These are phyloP conservation scores for Prunus padus DNA, from an alignment of 306 rosid genomes.

Conservation along the genomic window DNA sequence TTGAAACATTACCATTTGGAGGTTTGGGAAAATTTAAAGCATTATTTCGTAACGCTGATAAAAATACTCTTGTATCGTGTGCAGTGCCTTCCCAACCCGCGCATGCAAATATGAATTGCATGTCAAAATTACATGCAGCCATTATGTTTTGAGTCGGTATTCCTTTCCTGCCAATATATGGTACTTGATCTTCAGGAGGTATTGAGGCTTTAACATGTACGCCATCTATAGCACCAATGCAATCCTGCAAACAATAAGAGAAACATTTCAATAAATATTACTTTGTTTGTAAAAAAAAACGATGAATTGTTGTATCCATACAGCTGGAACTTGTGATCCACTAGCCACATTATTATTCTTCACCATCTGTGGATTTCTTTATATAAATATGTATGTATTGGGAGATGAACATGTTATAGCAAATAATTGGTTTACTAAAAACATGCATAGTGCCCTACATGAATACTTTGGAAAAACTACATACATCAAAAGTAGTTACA, in stretches of 20 bases:
- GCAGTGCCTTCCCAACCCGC: background rate
- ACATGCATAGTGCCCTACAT: no score
- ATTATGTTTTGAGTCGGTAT: background rate
- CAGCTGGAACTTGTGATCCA: no score
- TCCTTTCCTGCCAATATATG: background rate
- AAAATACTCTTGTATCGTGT: background rate
- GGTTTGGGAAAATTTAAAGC: conserved; percentile 6
- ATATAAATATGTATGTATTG: no score
- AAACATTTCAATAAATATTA: background rate
- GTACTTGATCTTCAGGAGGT: background rate
- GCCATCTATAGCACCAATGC: background rate
- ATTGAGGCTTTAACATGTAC: background rate
- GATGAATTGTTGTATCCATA: background rate
- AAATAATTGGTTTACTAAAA: no score
- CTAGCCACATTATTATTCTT: no score
- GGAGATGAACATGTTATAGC: no score
- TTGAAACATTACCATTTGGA: background rate
- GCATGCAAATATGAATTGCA: background rate
- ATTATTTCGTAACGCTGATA: background rate
- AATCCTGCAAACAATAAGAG: background rate
- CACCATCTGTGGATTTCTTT: background rate
- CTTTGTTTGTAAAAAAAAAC: background rate
- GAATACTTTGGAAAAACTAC: no score
- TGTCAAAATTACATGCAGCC: background rate
- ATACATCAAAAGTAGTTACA: no score